A percentile compares a stretch with the other conserved stretches of the same genome.
Conservation (phyloP, 2,329 filamentous ascomycete species). For the Mariannaea elegans region DNA sequence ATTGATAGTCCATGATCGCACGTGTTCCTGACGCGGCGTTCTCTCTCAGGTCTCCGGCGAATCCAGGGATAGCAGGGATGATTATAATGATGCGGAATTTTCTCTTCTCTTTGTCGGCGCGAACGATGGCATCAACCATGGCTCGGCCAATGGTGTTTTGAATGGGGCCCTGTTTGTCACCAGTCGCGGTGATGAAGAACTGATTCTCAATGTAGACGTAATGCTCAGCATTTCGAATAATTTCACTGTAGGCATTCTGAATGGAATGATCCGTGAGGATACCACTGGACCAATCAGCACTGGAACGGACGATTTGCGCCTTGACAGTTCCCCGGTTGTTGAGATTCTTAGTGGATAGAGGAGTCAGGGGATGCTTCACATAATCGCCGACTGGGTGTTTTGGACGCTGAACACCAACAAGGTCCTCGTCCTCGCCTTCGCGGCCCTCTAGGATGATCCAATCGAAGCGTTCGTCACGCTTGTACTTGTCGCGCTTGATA, state of each 20-base stretch:
- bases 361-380: constrained; percentile 78
- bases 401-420: constrained; percentile 88
- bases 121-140: constrained; percentile 89
- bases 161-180: constrained; percentile 84
- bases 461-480: constrained; percentile 82
- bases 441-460: constrained; percentile 85
- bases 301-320: constrained; percentile 89
- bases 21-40: constrained; percentile 85
- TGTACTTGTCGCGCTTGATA: constrained; percentile 97
- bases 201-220: constrained; percentile 99
- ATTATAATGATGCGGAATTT: constrained; percentile 92
- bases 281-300: constrained; percentile 92
- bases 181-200: constrained; percentile 96
- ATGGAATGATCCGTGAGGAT: constrained; percentile 87
- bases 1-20: constrained; percentile 99
- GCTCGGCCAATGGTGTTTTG: constrained; percentile 88
- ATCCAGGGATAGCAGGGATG: constrained; percentile 92
- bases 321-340: constrained; percentile 76
- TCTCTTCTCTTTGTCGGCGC: constrained; percentile 80
- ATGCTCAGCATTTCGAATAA: constrained; percentile 88
- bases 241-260: constrained; percentile 84
- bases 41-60: constrained; percentile 88
- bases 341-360: constrained; percentile 71
- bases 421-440: constrained; percentile 80
- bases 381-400: constrained; percentile 92